phyloP scores from a whole-genome alignment of 768 basidiomycete genomes.

The Amanita molliuscula region DNA sequence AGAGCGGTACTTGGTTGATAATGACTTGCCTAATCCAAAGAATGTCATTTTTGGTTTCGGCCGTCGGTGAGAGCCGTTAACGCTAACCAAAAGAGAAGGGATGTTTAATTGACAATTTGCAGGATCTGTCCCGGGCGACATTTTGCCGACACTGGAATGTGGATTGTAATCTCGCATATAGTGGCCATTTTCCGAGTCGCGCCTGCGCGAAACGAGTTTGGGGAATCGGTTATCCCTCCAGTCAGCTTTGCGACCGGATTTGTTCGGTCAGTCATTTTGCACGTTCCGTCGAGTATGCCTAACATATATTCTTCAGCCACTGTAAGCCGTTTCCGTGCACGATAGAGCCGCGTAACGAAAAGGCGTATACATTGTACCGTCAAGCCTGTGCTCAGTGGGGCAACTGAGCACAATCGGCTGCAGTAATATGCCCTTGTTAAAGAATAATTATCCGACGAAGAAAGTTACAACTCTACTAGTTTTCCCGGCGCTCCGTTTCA shows the following conservation, averaged over 20 bases:
- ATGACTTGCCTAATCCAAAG: constrained; percentile 31
- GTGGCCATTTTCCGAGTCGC: constrained; percentile 35
- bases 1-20: constrained; percentile 34
- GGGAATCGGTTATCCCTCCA: constrained; percentile 26
- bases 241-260: constrained; percentile 32
- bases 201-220: constrained; percentile 29
- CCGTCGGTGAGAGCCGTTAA: constrained; percentile 26
- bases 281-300: not conserved
- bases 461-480: not conserved
- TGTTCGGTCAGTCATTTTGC: constrained; percentile 27
- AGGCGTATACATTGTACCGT: constrained; percentile 15
- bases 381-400: constrained; percentile 3
- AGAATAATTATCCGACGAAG: not conserved
- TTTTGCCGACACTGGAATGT: constrained; percentile 39
- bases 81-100: not conserved
- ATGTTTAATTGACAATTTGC: constrained; percentile 1
- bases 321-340: constrained; percentile 38
- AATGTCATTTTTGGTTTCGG: constrained; percentile 50
- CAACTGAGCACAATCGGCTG: not conserved
- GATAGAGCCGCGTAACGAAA: constrained; percentile 33
- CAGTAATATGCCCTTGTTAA: not conserved
- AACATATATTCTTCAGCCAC: constrained; percentile 23
- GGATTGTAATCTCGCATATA: constrained; percentile 33
- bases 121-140: constrained; percentile 47
- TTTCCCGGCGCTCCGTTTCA: not conserved